Percentiles rank a stretch among this genome's conserved stretches.
Evolutionary conservation across 164 flowering plant genomes (phyloP).

Genomic region (Vitis cinerea): DNA sequence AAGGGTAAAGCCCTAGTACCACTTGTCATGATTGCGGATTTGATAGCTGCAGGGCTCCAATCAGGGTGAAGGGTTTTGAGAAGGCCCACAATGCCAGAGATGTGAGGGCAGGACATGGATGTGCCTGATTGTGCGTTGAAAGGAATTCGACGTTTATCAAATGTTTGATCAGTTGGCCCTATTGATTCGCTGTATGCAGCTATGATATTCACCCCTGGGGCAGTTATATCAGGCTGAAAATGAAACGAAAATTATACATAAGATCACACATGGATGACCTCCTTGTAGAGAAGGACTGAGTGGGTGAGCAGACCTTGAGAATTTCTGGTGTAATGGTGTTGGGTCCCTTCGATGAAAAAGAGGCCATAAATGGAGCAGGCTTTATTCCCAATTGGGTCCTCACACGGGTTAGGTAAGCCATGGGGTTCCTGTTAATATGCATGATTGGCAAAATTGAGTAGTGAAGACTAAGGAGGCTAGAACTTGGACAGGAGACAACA

Average conservation of each 20-base stretch:
- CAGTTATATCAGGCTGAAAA: conserved; percentile 69
- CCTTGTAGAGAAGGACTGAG: background rate
- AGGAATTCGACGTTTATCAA: conserved; percentile 34
- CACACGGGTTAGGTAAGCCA: conserved; percentile 29
- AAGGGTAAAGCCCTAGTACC: conserved; percentile 21
- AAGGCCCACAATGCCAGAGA: conserved; percentile 66
- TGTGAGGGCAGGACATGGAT: conserved; percentile 82
- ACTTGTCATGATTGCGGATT: conserved; percentile 78
- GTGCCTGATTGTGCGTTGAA: conserved; percentile 52
- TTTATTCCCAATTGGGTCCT: conserved; percentile 20
- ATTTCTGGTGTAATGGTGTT: conserved; percentile 38
- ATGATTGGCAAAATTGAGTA: background rate
- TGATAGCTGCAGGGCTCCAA: conserved; percentile 79
- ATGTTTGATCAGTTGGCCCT: conserved; percentile 19
- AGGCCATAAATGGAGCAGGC: conserved; percentile 61
- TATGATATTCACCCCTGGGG: conserved; percentile 68
- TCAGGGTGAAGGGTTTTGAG: conserved; percentile 50
- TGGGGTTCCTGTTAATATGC: conserved; percentile 28
- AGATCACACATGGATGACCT: no score
- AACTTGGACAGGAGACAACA: background rate
- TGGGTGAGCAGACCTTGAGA: conserved; percentile 47
- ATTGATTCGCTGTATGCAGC: conserved; percentile 47
- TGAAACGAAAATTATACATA: background rate
- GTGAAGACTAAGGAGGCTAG: background rate
- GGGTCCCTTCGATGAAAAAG: conserved; percentile 68